These are phyloP conservation scores for Thymus quinquecostatus DNA, from an alignment of 257 asterid genomes.

Conservation along the genomic window DNA sequence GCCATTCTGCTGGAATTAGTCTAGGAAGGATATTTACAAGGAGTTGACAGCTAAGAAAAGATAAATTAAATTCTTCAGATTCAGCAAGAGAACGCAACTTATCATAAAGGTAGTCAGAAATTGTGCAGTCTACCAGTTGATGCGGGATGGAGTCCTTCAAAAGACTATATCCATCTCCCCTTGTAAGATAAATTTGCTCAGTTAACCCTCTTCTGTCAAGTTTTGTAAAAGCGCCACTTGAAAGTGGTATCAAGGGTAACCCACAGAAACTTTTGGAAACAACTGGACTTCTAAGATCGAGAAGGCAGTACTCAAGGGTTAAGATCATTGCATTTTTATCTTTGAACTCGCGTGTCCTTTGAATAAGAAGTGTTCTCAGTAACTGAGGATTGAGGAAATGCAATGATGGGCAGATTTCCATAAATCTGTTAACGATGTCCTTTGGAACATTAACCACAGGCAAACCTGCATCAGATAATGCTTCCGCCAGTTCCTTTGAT, in stretches of 20 bases:
- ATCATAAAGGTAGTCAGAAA: constrained; percentile 60
- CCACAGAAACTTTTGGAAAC: constrained; percentile 69
- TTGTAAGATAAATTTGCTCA: constrained; percentile 77
- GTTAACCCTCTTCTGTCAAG: constrained; percentile 71
- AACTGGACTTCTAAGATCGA: constrained; percentile 67
- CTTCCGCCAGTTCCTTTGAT: constrained; percentile 73
- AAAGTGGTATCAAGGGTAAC: constrained; percentile 84
- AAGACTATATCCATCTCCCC: constrained; percentile 82
- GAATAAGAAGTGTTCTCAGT: constrained; percentile 72
- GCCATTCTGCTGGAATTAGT: constrained; percentile 88
- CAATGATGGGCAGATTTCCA: constrained; percentile 71
- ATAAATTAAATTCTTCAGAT: constrained; percentile 68
- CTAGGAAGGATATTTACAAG: constrained; percentile 75
- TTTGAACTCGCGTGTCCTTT: constrained; percentile 72
- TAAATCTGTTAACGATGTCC: constrained; percentile 69
- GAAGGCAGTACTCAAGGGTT: constrained; percentile 93
- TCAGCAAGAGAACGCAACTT: constrained; percentile 75
- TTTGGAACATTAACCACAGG: constrained; percentile 73
- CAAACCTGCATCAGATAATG: constrained; percentile 83
- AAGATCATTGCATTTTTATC: constrained; percentile 76
- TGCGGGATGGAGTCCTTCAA: constrained; percentile 81
- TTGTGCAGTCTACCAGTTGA: constrained; percentile 68
- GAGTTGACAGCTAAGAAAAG: constrained; percentile 70
- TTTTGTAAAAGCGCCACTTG: constrained; percentile 73
- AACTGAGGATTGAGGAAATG: constrained; percentile 90